Conservation (phyloP, 768 basidiomycete genomes). For the Fomitopsis pulvina region DNA sequence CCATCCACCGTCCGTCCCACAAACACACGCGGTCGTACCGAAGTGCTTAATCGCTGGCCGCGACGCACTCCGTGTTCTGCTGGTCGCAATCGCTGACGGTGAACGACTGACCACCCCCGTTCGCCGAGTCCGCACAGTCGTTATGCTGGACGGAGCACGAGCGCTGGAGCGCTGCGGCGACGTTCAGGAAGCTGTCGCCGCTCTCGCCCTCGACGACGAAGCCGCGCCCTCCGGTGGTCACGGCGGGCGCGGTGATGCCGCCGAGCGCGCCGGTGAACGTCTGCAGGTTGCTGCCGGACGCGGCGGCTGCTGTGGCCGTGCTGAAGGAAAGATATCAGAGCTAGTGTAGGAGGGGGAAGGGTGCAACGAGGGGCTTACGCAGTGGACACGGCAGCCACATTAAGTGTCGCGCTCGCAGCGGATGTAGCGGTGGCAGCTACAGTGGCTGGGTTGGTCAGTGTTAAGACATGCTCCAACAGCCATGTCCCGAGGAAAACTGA, state of each 20-base stretch:
- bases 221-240: constrained; percentile 32
- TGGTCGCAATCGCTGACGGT: constrained; percentile 40
- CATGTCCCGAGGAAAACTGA: neutral
- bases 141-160: constrained; percentile 57
- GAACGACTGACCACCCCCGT: constrained; percentile 42
- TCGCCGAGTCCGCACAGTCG: constrained; percentile 50
- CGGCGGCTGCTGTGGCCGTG: constrained; percentile 7
- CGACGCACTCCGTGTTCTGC: constrained; percentile 38
- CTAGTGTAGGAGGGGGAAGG: neutral
- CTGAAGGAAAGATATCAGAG: neutral
- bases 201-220: constrained; percentile 45
- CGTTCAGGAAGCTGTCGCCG: constrained; percentile 35
- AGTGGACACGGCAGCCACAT: constrained; percentile 9
- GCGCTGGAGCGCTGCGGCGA: constrained; percentile 38
- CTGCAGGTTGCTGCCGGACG: constrained; percentile 36
- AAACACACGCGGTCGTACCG: neutral
- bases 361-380: constrained; percentile 2
- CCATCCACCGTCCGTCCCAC: neutral
- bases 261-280: constrained; percentile 41
- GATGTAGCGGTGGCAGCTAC: constrained; percentile 16
- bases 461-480: too few species aligned
- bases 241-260: constrained; percentile 39
- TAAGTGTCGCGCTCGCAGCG: constrained; percentile 10
- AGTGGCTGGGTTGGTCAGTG: constrained; percentile 15
- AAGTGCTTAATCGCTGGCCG: constrained; percentile 8